Evolutionary conservation across 768 basidiomycete species (phyloP), one percentile per base, ranked within the genome.

Genomic region (Suillus plorans): DNA sequence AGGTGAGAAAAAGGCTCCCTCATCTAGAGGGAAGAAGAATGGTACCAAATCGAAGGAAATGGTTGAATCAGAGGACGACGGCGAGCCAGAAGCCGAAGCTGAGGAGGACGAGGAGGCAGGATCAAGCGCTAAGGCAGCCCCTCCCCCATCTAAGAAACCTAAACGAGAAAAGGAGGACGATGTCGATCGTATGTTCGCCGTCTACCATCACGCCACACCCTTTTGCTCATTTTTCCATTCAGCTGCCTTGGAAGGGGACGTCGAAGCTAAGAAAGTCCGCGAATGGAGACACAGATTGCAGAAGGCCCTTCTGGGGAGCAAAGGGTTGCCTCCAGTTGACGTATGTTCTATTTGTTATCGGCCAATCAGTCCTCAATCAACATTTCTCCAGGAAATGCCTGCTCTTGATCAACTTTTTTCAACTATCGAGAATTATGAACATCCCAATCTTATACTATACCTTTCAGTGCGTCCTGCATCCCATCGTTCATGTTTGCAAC

Each of bases 281-380:
- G 91, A 92, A 64, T 97, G 95, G 95, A 83, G 96, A 69, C 94
- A 97, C 76, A 91, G 87, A 76, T 84, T 97, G 3, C 95, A 98
- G 78, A 91, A 94, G 76, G 91, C 87, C 0, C 91, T 95, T 80
- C 73, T 96, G 61, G 87, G 88, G 69, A 84, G 79, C 68, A 89
- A 89, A 76, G 78, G 79, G 7, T 67, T 81, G 9, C 89, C 92
- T 5, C 88, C 86, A 69, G 84, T 85, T 12, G 87, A 88, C 68
- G 91, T 92, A 68, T 61, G 82, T 78, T 28, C 37, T 50, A 14
- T 44, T 56, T 67, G 41, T 4, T 60, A 61, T 65, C 34, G 25
- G 42, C 20, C 59, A 28, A 42, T 69, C 28, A 59, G 18, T 39
- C 36, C 62, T 64, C 44, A 68, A 47, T 57, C 58, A 62, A 62